Percentiles rank a stretch among this genome's conserved stretches.
phyloP scores from a whole-genome alignment of 148 eudicot genomes.

The Silene conica region DNA sequence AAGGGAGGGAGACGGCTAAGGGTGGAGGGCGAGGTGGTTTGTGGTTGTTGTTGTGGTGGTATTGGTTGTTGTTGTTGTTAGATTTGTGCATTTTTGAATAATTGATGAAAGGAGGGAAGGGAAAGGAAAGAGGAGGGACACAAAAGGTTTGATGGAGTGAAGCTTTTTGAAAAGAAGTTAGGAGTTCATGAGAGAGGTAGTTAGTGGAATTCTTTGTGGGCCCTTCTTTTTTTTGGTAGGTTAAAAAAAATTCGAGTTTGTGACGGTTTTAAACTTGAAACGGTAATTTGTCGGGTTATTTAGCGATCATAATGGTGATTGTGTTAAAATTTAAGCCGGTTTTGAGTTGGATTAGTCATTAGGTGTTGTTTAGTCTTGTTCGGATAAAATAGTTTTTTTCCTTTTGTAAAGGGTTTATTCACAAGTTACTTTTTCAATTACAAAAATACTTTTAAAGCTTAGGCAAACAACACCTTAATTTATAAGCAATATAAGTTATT shows the following conservation, averaged over 20 bases:
- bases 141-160: not conserved
- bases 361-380: too few relatives aligned
- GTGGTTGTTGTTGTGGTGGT: conserved; percentile 8
- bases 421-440: too few relatives aligned
- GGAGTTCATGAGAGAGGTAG: not conserved
- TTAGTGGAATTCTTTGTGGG: conserved; percentile 4
- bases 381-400: too few relatives aligned
- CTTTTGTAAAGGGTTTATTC: too few relatives aligned
- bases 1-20: conserved; percentile 17
- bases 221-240: too few relatives aligned
- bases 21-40: conserved; percentile 26
- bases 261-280: not conserved
- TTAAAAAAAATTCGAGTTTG: too few relatives aligned
- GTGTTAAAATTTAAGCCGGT: too few relatives aligned
- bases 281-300: not conserved
- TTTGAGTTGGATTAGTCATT: too few relatives aligned
- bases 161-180: conserved; percentile 6
- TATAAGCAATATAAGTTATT: too few relatives aligned
- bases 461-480: too few relatives aligned
- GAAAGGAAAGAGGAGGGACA: not conserved
- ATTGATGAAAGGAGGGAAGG: not conserved
- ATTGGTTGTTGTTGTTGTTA: not conserved
- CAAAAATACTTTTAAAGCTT: too few relatives aligned
- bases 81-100: not conserved
- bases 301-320: too few relatives aligned